Conservation (phyloP, 2,329 filamentous ascomycete species). For the Colletotrichum coccodes region DNA sequence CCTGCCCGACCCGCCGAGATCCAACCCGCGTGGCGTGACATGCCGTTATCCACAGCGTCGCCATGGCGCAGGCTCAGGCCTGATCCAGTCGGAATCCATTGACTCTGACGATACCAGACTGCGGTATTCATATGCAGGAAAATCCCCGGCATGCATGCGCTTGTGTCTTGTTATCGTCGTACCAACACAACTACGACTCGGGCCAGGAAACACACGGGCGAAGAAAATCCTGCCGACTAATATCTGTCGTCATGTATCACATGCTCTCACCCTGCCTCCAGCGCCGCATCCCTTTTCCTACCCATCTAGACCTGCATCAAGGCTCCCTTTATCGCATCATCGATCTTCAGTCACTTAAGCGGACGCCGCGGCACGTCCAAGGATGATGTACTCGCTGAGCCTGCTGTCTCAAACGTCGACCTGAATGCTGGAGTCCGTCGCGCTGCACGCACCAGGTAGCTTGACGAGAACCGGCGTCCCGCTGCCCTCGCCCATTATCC, state of each 20-base stretch:
- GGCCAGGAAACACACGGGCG: background rate
- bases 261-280: background rate
- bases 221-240: background rate
- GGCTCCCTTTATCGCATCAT: background rate
- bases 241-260: background rate
- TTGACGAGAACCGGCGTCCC: constrained; percentile 36
- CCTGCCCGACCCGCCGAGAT: constrained; percentile 14
- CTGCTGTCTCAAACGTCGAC: constrained; percentile 50
- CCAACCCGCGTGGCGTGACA: constrained; percentile 20
- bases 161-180: constrained; percentile 5
- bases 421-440: constrained; percentile 55
- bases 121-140: constrained; percentile 7
- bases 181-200: background rate
- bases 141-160: constrained; percentile 3
- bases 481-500: constrained; percentile 37
- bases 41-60: background rate
- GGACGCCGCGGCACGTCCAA: constrained; percentile 6
- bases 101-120: background rate
- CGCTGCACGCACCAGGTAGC: constrained; percentile 19
- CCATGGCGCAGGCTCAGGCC: background rate
- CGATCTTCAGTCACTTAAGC: background rate
- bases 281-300: background rate
- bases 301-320: background rate
- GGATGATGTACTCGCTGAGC: constrained; percentile 33
- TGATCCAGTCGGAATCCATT: background rate